Evolutionary conservation across 2,329 filamentous ascomycete species (phyloP), one percentile per base, ranked within the genome.

Genomic region (Hirsutella minnesotensis): DNA sequence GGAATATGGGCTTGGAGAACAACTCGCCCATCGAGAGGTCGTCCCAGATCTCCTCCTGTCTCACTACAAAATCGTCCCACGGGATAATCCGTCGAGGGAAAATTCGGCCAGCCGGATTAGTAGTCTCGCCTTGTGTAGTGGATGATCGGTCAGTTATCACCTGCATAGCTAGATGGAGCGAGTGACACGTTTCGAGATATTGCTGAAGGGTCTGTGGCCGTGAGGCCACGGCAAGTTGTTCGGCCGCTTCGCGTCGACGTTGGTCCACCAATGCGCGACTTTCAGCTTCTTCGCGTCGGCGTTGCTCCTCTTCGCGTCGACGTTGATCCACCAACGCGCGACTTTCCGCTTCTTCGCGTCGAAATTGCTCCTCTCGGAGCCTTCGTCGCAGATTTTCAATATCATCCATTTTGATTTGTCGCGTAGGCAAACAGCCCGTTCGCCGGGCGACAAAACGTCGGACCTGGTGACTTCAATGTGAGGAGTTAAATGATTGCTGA

Each of bases 61-160:
- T 9, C 9, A 15, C 40, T 42, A 51, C 39, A 39, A 62, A 67
- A 40, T 56, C 49, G 9, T 54, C 41, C 60, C 56, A 66, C 3
- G 55, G 61, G 16, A 62, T 47, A 30, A 67, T 64, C 35, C 54
- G 55, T 47, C 44, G 48, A 47, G 62, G 61, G 44, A 46, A 65
- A 15, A 60, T 44, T 42, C 58, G 56, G 35, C 59, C 56, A 38
- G 44, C 47, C 8, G 57, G 55, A 39, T 62, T 55, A 0, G 57
- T 63, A 1, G 52, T 57, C 7, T 58, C 46, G 39, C 57, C 60
- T 50, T 61, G 51, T n/a, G 57, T 63, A 3, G 56, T 64, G 13
- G 51, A 42, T 38, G 55, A 55, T 9, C 31, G 48, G 36, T 60
- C 48, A 20, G 58, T 62, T 0, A 60, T 45, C 8, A 63, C 51